Conservation (phyloP, 192 early-diverging fungal genomes). For the Dissophora globulifera region DNA sequence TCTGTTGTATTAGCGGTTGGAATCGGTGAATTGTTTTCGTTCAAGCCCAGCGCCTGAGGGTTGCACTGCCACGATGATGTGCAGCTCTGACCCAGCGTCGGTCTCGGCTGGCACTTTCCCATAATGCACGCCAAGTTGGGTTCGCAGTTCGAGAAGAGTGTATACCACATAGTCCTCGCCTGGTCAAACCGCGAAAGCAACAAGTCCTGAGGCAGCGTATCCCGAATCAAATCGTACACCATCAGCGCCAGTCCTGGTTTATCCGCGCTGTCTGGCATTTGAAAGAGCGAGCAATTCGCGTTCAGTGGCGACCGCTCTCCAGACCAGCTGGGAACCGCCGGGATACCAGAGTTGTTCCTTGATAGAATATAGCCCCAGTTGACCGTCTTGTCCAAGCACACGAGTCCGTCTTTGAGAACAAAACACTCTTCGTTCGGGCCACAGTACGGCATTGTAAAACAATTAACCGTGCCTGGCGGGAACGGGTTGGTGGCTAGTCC, state of each 20-base stretch:
- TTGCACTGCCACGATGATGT: slow-evolving; percentile 48
- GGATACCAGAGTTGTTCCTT: slow-evolving; percentile 25
- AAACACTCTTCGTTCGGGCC: slow-evolving; percentile 27
- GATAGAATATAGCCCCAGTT: slow-evolving; percentile 48
- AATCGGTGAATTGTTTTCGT: slow-evolving; percentile 42
- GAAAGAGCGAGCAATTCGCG: slow-evolving; percentile 30
- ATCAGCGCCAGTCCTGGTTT: slow-evolving; percentile 29
- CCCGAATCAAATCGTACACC: slow-evolving; percentile 40
- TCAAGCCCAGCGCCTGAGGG: slow-evolving; percentile 30
- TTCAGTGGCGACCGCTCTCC: slow-evolving; percentile 18
- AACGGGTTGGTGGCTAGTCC: slow-evolving; percentile 21
- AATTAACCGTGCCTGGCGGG: slow-evolving; percentile 32
- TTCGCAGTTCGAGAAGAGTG: slow-evolving; percentile 39
- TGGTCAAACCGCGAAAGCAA: slow-evolving; percentile 29
- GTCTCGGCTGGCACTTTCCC: slow-evolving; percentile 23
- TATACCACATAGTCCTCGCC: slow-evolving; percentile 33
- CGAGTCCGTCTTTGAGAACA: slow-evolving; percentile 39
- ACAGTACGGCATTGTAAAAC: slow-evolving; percentile 10
- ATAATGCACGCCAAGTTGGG: slow-evolving; percentile 14
- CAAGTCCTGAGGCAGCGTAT: slow-evolving; percentile 28
- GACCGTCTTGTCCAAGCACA: slow-evolving; percentile 22
- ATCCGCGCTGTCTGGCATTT: slow-evolving; percentile 20
- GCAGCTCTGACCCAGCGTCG: slow-evolving; percentile 22
- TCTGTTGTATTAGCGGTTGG: slow-evolving; percentile 22
- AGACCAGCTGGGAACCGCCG: slow-evolving; percentile 37